Evolutionary conservation across 495 filamentous ascomycete genomes (phyloP).

Genomic region (Chaetomium cochliodes): DNA sequence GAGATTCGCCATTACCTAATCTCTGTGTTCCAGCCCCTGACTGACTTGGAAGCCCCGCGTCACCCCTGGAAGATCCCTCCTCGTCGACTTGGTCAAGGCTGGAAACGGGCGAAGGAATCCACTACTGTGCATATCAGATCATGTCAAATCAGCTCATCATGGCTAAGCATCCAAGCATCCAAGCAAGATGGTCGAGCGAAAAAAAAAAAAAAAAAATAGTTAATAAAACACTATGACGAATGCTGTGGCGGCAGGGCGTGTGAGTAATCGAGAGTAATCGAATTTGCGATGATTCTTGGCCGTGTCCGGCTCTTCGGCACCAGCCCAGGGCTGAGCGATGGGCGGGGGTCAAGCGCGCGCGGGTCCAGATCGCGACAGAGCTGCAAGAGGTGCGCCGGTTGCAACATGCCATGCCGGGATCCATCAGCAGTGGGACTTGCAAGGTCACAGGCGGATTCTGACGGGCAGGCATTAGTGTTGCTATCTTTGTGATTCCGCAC

Average conservation of each 20-base stretch:
- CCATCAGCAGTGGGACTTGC: neutral
- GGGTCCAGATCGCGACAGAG: constrained; percentile 15
- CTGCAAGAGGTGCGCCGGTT: constrained; percentile 13
- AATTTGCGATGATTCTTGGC: neutral
- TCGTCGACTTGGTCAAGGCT: neutral
- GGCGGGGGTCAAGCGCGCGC: neutral
- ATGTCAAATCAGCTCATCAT: neutral
- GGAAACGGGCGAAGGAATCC: neutral
- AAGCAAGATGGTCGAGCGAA: neutral
- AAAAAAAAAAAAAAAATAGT: neutral
- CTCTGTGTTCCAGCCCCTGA: neutral
- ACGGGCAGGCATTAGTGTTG: neutral
- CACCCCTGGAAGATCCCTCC: neutral
- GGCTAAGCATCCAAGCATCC: too few relatives aligned
- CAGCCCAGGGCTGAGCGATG: constrained; percentile 12
- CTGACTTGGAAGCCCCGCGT: neutral
- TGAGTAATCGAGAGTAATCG: neutral
- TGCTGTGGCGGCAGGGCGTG: neutral
- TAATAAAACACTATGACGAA: constrained; percentile 8
- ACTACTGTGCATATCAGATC: constrained; percentile 6
- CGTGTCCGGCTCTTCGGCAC: constrained; percentile 19
- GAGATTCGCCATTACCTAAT: neutral
- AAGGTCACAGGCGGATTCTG: constrained; percentile 3
- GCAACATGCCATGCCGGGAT: constrained; percentile 16
- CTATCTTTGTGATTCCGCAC: neutral